Base-by-base conservation (phyloP, 1,284 basidiomycete genomes). In the Taiwanofungus camphoratus region DNA sequence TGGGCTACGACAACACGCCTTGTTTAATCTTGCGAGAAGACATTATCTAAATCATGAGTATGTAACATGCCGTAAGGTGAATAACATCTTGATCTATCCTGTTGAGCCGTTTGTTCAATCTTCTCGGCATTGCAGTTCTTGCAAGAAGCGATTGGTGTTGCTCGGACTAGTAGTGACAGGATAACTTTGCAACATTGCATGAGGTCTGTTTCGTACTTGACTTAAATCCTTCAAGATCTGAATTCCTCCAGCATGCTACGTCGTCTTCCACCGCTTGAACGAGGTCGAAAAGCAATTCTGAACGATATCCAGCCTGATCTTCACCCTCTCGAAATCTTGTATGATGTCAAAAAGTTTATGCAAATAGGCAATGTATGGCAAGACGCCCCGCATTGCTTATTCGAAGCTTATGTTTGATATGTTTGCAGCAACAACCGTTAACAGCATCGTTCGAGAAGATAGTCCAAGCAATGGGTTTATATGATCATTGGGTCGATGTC, bases 301-400 rank as follows among this genome's bases (percentile, higher is more conserved):
- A 87, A 87, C 54, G 81, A 85, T 60, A 73, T 87, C n/a, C 84
- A 89, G 57, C 74, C 81, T 3, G 76, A 85, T 51, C 67, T 87
- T 32, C 80, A 88, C 53, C 84, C 87, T 8, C 65, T 79, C 4
- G 87, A 90, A 60, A 71, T 89, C 23, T 68, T 90, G 23, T 81
- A 73, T 55, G 87, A 90, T 51, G 74, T 80, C 13, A 71, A 71
- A 53, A 85, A 85, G 56, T 66, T 85, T 5, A 59, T 84, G 47
- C 70, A 77, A 38, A 69, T 76, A 34, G 61, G 69, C 50, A 67
- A 77, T 57, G 78, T 80, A 55, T 3, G 63, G 55, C 13, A 4
- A 11, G 4, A 21, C n/a, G n/a, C n/a, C n/a, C n/a, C n/a, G n/a
- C n/a, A n/a, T n/a, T n/a, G n/a, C n/a, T n/a, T n/a, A n/a, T n/a